These are phyloP conservation scores for Aspergillus sclerotialis DNA, from an alignment of 2,329 filamentous ascomycete species.

Conservation along the genomic window DNA sequence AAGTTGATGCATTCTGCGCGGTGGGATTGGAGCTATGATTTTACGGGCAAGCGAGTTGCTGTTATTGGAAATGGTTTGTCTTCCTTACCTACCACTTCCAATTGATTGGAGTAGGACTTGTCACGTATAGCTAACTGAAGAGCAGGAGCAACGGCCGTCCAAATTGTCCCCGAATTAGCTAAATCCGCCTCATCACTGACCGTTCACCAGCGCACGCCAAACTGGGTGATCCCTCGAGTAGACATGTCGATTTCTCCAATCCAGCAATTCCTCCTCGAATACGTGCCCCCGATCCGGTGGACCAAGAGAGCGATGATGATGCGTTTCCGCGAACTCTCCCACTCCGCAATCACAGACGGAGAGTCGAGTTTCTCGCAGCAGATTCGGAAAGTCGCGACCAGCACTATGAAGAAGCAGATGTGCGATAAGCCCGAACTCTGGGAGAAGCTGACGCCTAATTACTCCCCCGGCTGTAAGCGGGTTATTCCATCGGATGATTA, in stretches of 20 bases:
- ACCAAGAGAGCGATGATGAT: constrained; percentile 47
- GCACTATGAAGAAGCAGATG: constrained; percentile 41
- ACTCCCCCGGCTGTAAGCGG: constrained; percentile 49
- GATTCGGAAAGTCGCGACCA: constrained; percentile 30
- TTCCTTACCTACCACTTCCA: too few species aligned
- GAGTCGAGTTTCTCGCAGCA: constrained; percentile 34
- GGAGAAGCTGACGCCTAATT: constrained; percentile 48
- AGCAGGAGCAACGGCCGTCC: constrained; percentile 50
- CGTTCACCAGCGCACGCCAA: constrained; percentile 53
- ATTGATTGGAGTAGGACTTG: too few species aligned
- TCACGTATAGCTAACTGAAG: too few species aligned
- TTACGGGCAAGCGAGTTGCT: constrained; percentile 49
- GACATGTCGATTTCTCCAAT: constrained; percentile 42
- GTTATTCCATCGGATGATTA: constrained; percentile 52
- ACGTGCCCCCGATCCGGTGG: constrained; percentile 45
- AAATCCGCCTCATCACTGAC: constrained; percentile 44
- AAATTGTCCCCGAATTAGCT: constrained; percentile 53
- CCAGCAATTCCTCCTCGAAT: constrained; percentile 39
- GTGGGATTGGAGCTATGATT: constrained; percentile 54
- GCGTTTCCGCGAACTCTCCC: constrained; percentile 48
- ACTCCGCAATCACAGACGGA: constrained; percentile 36
- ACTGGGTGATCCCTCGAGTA: constrained; percentile 51
- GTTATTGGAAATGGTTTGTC: constrained; percentile 56
- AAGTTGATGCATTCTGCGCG: constrained; percentile 51
- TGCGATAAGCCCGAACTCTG: constrained; percentile 45